Conservation (phyloP, 768 basidiomycete genomes). For the Dacryopinax spathularia region DNA sequence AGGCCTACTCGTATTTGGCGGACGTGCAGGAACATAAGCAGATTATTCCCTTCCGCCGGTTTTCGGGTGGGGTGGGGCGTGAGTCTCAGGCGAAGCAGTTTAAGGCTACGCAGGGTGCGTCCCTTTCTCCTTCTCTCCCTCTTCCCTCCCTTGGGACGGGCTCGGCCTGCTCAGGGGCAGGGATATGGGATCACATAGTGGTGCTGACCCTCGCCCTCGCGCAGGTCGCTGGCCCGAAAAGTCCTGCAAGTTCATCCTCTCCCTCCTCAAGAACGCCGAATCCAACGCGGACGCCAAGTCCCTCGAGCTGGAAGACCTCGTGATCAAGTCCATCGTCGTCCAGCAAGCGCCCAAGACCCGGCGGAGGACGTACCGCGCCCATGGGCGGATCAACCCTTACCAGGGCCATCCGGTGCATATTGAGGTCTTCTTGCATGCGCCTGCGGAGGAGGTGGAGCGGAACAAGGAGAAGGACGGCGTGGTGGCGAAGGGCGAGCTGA, state of each 20-base stretch:
- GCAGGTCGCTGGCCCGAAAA: constrained; percentile 99
- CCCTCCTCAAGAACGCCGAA: constrained; percentile 96
- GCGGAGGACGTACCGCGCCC: constrained; percentile 96
- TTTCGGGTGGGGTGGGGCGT: constrained; percentile 87
- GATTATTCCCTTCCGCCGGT: constrained; percentile 90
- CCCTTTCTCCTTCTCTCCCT: background rate
- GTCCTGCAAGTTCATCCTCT: constrained; percentile 86
- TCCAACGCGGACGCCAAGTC: constrained; percentile 98
- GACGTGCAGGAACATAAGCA: constrained; percentile 96
- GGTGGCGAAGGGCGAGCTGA: constrained; percentile 35
- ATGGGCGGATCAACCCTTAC: constrained; percentile 97
- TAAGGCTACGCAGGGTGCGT: constrained; percentile 86
- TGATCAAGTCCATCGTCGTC: constrained; percentile 93
- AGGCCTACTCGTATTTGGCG: constrained; percentile 87
- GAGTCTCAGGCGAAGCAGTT: constrained; percentile 93
- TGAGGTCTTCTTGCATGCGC: constrained; percentile 76
- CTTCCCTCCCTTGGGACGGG: background rate
- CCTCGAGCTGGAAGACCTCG: constrained; percentile 79
- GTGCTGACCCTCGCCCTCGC: background rate
- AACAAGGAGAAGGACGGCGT: constrained; percentile 63
- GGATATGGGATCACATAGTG: background rate
- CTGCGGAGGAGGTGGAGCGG: constrained; percentile 77
- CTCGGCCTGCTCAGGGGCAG: too few species aligned
- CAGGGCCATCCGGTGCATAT: constrained; percentile 96
- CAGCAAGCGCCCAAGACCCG: constrained; percentile 99